Base-by-base conservation (phyloP, 225 moss, liverwort and hornwort genomes). In the Takakia lepidozioides region DNA sequence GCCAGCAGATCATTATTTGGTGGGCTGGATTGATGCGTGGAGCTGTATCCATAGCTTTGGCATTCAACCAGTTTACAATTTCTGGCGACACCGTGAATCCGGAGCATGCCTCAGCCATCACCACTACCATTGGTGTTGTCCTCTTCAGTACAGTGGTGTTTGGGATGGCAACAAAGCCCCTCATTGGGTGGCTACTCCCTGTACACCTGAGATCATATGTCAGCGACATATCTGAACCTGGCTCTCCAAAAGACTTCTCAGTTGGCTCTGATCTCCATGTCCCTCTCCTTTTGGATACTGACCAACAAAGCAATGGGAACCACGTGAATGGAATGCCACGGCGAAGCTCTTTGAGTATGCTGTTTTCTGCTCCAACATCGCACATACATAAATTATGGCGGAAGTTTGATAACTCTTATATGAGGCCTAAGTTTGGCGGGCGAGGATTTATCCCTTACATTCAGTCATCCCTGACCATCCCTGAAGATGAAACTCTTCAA, bases 371-470 rank as follows among this genome's bases (percentile, higher is more conserved):
- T 21, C 80, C 95, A 3, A 85, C 78, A 14, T 91, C 91, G 23
- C 74, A 73, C 35, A 76, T 98, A 46, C 98, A 98, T 41, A 59
- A 69, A 15, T 15, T 72, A 0, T 98, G 91, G 98, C 63, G 98
- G 32, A 72, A 59, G 41, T 85, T 98, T 21, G 98, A 98, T 53
- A 68, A 91, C 50, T 45, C 80, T 5, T 87, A 83, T 0, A 87
- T 98, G 98, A 85, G 98, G 51, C 98, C 98, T 51, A 55, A 64
- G 10, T 98, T 98, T 60, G 91, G 98, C 21, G 91, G 98, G 11
- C 51, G 87, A 61, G 91, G 91, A 0, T 87, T 78, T 51, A 76
- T 76, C 3, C 80, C 77, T 18, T 59, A 82, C 55, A 30, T 51
- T 43, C 85, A 87, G 0, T 60, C 74, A 43, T 69, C 62, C 24